These are phyloP conservation scores for Neurospora africana DNA, from an alignment of 495 filamentous ascomycete genomes.

Conservation along the genomic window DNA sequence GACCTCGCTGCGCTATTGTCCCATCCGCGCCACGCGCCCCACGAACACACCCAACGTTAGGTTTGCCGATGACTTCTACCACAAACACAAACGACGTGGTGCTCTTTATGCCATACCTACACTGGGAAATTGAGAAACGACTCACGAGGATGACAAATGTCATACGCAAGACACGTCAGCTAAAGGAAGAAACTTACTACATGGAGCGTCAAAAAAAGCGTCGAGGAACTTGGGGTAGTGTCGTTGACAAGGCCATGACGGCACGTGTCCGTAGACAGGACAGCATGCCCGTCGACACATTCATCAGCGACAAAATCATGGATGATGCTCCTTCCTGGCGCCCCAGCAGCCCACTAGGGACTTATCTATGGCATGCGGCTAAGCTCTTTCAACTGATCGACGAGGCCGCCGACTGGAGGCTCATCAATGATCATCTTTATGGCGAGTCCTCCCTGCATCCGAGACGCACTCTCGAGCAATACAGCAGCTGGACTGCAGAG, in stretches of 20 bases:
- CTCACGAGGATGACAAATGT: constrained; percentile 19
- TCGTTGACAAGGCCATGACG: constrained; percentile 12
- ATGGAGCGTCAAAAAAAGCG: constrained; percentile 15
- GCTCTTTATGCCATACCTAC: constrained; percentile 15
- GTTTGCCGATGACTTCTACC: not conserved
- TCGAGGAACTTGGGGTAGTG: constrained; percentile 15
- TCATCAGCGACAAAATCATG: not conserved
- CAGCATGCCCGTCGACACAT: not conserved
- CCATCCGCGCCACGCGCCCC: constrained; percentile 8
- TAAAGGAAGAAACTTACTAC: constrained; percentile 9
- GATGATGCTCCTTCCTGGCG: constrained; percentile 14
- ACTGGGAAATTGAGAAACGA: constrained; percentile 19
- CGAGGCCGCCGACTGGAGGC: constrained; percentile 18
- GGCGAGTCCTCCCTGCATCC: constrained; percentile 11
- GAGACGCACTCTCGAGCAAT: constrained; percentile 13
- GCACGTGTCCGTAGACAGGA: not conserved
- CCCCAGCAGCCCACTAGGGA: constrained; percentile 12
- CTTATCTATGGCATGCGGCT: constrained; percentile 15
- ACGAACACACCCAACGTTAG: not conserved
- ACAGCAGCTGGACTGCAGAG: constrained; percentile 13
- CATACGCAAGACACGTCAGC: constrained; percentile 10
- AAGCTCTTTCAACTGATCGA: constrained; percentile 20
- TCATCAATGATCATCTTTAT: constrained; percentile 15
- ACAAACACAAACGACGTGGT: not conserved
- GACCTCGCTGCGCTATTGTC: constrained; percentile 16